Conservation (phyloP, 345 rosid species). For the Camelina hispida region DNA sequence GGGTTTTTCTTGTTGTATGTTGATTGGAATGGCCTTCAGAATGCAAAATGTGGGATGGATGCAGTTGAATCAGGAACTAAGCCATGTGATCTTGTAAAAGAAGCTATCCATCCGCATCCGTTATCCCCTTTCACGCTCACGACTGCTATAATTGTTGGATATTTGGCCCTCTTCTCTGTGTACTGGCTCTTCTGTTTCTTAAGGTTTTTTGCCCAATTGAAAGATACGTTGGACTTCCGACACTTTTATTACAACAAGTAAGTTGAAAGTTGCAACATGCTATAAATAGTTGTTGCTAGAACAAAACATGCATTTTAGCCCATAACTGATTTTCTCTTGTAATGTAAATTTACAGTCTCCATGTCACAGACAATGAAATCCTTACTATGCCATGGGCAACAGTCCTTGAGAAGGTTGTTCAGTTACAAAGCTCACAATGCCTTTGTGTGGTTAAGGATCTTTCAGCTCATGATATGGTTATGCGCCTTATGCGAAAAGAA, state of each 20-base stretch:
- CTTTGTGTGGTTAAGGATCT: conserved; percentile 97
- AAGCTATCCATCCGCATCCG: conserved; percentile 89
- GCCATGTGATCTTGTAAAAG: conserved; percentile 96
- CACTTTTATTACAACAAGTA: conserved; percentile 86
- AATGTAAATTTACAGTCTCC: conserved; percentile 69
- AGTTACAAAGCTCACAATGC: conserved; percentile 72
- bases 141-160: conserved; percentile 82
- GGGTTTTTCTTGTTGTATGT: conserved; percentile 93
- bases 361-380: conserved; percentile 88
- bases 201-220: conserved; percentile 87
- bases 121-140: conserved; percentile 87
- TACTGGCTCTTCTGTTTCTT: conserved; percentile 93
- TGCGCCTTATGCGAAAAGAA: conserved; percentile 99
- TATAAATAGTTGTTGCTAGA: conserved; percentile 17
- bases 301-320: conserved; percentile 4
- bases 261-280: conserved; percentile 22
- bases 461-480: conserved; percentile 90
- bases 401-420: conserved; percentile 89
- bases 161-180: conserved; percentile 79
- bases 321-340: conserved; percentile 8
- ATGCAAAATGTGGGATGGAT: conserved; percentile 99
- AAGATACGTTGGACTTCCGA: conserved; percentile 81
- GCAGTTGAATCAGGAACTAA: conserved; percentile 95
- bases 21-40: conserved; percentile 97
- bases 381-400: conserved; percentile 95